Evolutionary conservation across 169 alveolate genomes (phyloP), one percentile per base, ranked within the genome.

Genomic region (Theileria equi): DNA sequence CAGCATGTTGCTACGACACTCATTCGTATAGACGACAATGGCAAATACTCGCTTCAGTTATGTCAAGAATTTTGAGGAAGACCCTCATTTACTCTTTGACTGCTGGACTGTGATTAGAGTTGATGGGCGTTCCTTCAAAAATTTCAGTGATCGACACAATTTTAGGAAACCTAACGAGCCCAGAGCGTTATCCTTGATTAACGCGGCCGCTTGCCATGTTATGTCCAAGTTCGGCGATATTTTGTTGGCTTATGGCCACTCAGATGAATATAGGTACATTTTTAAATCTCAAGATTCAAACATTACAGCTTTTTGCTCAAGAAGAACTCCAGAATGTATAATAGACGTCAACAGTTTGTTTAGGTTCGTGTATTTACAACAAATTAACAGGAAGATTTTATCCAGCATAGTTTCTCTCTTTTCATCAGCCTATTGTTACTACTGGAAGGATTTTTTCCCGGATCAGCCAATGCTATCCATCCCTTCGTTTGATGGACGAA

Each of bases 101-200:
- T 91, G 97, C 36, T 96, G 94, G 91, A 91, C 94, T 31, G 93
- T 94, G 8, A 86, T 93, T 23, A 81, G 99, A 61, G 84, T 96
- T 28, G 99, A 96, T 83, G 99, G 99, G 10, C 83, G 94, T 49
- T 91, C 94, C 21, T 96, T 96, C 74, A 92, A 61, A 38, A 86
- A 86, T 41, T 96, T 95, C 71, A 84, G 95, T 17, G 88, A 87
- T 35, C 64, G 32, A 26, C 98, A 95, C 69, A 76, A 80, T 6
- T 95, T 94, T 81, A 82, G 88, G 49, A 96, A 96, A 74, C 99
- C 99, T 4, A 95, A 94, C 67, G 99, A 96, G 69, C 80, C 89
- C 31, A 57, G 87, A 61, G 97, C 94, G 6, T 57, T 96, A 34
- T 80, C 86, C 25, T 64, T 94, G 28, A 95, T 95, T 96, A 92